These are phyloP conservation scores for Cystobasidium pallidum DNA, from an alignment of 1,284 basidiomycete genomes.

Conservation along the genomic window DNA sequence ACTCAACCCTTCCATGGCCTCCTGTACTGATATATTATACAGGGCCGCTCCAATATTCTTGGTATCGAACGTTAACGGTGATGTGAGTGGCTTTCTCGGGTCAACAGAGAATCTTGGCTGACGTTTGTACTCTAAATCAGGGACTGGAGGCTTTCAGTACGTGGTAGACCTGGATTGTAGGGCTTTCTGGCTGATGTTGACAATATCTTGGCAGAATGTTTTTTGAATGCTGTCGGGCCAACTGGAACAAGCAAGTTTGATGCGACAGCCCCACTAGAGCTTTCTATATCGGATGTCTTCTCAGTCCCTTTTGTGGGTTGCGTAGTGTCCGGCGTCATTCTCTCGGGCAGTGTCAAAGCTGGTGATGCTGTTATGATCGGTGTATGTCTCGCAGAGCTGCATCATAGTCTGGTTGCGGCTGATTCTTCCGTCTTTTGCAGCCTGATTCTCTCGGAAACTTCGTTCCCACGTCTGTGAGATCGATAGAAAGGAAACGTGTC, in stretches of 20 bases:
- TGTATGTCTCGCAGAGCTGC: conserved; percentile 4
- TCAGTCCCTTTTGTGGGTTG: conserved; percentile 82
- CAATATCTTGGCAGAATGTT: conserved; percentile 50
- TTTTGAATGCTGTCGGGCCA: conserved; percentile 55
- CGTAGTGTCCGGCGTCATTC: conserved; percentile 65
- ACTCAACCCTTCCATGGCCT: neutral
- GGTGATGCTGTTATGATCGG: conserved; percentile 40
- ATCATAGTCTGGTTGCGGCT: neutral
- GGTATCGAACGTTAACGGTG: conserved; percentile 92
- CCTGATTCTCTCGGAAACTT: conserved; percentile 93
- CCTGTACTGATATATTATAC: conserved; percentile 53
- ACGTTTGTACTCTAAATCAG: conserved; percentile 21
- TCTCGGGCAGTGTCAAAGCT: conserved; percentile 40
- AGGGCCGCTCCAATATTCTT: conserved; percentile 85
- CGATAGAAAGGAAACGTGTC: conserved; percentile 91
- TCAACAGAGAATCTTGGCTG: neutral
- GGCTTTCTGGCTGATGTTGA: neutral
- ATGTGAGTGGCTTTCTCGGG: conserved; percentile 63
- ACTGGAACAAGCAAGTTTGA: conserved; percentile 45
- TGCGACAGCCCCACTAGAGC: conserved; percentile 74
- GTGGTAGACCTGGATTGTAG: neutral
- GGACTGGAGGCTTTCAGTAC: conserved; percentile 51
- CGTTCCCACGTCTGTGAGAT: conserved; percentile 77
- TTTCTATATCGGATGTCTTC: conserved; percentile 68
- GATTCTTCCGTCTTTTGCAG: conserved; percentile 68